Evolutionary conservation across 768 basidiomycete genomes (phyloP), one percentile per base, ranked within the genome.

Genomic region (Candolleomyces eurysporus): DNA sequence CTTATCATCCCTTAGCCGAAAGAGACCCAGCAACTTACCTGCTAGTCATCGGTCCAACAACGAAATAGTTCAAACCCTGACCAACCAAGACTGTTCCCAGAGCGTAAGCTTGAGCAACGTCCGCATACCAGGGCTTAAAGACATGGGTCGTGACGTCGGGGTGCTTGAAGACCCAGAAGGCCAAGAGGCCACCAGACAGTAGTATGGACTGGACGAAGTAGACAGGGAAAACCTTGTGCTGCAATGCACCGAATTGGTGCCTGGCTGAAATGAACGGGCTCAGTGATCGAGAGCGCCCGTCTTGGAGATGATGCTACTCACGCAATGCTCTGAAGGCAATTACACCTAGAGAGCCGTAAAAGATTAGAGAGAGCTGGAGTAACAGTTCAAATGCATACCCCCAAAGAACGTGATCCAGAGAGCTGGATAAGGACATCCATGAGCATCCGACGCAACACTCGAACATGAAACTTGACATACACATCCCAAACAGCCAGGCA

Each of bases 41-140:
- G 84, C 82, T 88, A 2, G 89, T 87, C 75, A 85, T 59, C 1
- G 91, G 92, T 5, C 90, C 89, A 61, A 94, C 76, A 22, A 90
- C 79, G 58, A 89, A 80, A 62, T 85, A 82, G 70, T 94, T 94
- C 51, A 81, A 66, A 7, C 76, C 76, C 65, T 90, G 88, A 19
- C 78, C 71, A 31, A 79, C 64, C 21, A 83, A 64, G 8, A 84
- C 80, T 4, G 69, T 71, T 0, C 68, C 79, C 17, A 91, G 76
- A 3, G 80, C 76, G 66, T 88, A 91, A 13, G 80, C 83, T 69
- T 90, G 89, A 1, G 81, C 82, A 26, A 90, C 88, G 65, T 90
- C 86, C 13, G 83, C 81, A 42, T 83, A 69, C 19, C 73, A 67
- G 5, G 86, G 86, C 9, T 73, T 76, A 51, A 73, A 63, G 54